Base-by-base conservation (phyloP, 148 eudicot genomes). In the Fagopyrum tataricum region DNA sequence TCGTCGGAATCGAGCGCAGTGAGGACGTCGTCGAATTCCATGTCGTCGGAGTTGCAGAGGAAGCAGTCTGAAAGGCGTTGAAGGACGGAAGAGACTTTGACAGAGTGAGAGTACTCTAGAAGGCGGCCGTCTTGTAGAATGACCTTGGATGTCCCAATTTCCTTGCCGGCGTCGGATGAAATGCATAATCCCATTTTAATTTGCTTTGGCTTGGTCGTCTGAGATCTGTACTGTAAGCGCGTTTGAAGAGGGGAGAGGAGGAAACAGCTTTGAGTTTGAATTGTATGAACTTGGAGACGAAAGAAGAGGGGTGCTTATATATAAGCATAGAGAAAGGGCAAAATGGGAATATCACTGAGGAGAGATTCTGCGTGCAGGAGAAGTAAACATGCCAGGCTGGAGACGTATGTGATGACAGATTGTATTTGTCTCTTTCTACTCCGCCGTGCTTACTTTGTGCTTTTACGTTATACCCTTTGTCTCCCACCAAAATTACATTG, bases 31-130 rank as follows among this genome's bases (percentile, higher is more conserved):
- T 88, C 89, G 73, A 91, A 89, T 11, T 91, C 97, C 97, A 95
- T 91, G 0, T 89, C 96, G 70, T 95, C 98, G 49, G 98, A 87
- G 58, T 90, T 84, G 53, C 98, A 95, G 0, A 89, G 83, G 78
- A 89, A 86, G 11, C 23, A 58, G 1, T 82, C 31, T 0, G 87
- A 87, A 20, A 83, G 72, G 7, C 73, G 83, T 52, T 85, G 88
- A n/a, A 89, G 64, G 0, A 89, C 58, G 70, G 70, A 81, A 0
- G 90, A 83, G 5, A 74, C 93, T 73, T 85, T 85, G 2, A 87
- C 84, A 0, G 93, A 90, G 76, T 79, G 85, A 0, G 90, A 58
- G 42, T 59, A 89, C 42, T 89, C 93, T 48, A 82, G 86, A 39
- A 89, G 75, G 12, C 79, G 70, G 6, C 93, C 93, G 81, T 89